Evolutionary conservation across 345 rosid genomes (phyloP).

Genomic region (Turnera subulata): DNA sequence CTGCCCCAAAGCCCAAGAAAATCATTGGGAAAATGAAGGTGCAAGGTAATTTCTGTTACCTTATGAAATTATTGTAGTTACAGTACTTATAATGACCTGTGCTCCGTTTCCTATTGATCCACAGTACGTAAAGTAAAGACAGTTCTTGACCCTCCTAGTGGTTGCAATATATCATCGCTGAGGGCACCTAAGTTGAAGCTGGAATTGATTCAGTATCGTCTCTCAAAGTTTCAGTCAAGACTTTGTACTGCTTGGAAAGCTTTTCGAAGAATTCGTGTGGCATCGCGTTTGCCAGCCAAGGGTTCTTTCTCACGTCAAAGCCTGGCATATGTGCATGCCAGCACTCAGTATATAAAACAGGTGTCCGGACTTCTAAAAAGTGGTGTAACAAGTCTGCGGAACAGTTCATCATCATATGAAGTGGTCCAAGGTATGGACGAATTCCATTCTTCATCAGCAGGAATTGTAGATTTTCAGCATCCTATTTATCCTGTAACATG

Average conservation of each 20-base stretch:
- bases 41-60: conserved; percentile 52
- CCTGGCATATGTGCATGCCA: conserved; percentile 87
- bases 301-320: conserved; percentile 85
- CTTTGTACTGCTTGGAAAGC: conserved; percentile 69
- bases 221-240: conserved; percentile 55
- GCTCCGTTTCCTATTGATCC: conserved; percentile 13
- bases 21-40: conserved; percentile 88
- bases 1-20: conserved; percentile 75
- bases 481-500: too few relatives aligned
- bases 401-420: conserved; percentile 90
- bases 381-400: conserved; percentile 87
- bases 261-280: conserved; percentile 53
- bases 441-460: background rate
- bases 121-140: conserved; percentile 92
- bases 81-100: conserved; percentile 9
- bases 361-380: conserved; percentile 88
- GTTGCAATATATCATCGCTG: conserved; percentile 75
- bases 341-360: conserved; percentile 86
- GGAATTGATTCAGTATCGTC: conserved; percentile 50
- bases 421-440: conserved; percentile 68
- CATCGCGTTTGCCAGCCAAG: conserved; percentile 57
- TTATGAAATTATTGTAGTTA: conserved; percentile 1
- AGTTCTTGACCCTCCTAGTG: conserved; percentile 65
- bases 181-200: conserved; percentile 53
- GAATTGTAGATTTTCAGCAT: too few relatives aligned